Conservation (phyloP, 2,329 filamentous ascomycete species). For the Meredithiella fracta region DNA sequence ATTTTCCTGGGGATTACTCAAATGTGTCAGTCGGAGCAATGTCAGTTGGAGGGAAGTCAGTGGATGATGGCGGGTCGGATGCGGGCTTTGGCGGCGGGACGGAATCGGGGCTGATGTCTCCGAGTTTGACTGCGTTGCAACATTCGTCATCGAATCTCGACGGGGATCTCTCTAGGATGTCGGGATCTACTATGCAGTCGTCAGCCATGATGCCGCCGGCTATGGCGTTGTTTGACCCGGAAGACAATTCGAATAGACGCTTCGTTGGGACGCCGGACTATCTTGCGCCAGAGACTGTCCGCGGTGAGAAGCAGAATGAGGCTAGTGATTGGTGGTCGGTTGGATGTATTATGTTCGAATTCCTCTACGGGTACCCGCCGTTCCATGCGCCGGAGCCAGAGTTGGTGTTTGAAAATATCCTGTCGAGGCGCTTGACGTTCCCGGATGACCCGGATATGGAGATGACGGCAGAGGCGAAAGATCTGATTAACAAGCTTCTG, state of each 20-base stretch:
- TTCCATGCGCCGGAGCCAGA: slow-evolving; percentile 86
- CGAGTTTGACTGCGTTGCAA: slow-evolving; percentile 37
- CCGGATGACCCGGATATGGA: slow-evolving; percentile 66
- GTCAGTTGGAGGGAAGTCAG: slow-evolving; percentile 33
- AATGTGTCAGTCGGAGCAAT: slow-evolving; percentile 21
- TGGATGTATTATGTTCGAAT: slow-evolving; percentile 96
- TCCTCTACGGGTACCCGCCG: slow-evolving; percentile 79
- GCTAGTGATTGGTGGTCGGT: slow-evolving; percentile 99
- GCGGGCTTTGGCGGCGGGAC: slow-evolving; percentile 44
- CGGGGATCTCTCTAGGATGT: slow-evolving; percentile 23
- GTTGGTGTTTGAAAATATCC: slow-evolving; percentile 90
- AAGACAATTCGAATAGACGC: slow-evolving; percentile 60
- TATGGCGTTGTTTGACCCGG: slow-evolving; percentile 83
- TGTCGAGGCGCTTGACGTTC: slow-evolving; percentile 81
- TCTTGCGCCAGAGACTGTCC: slow-evolving; percentile 89
- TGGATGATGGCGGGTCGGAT: slow-evolving; percentile 34
- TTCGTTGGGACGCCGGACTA: slow-evolving; percentile 98
- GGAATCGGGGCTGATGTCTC: slow-evolving; percentile 36
- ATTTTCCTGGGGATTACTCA: slow-evolving; percentile 21
- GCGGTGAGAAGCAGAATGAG: slow-evolving; percentile 86
- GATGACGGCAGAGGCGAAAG: slow-evolving; percentile 63
- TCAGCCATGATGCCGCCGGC: slow-evolving; percentile 66
- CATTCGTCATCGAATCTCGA: slow-evolving; percentile 5
- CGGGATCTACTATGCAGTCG: slow-evolving; percentile 36
- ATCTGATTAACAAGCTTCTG: slow-evolving; percentile 83